Conservation (phyloP, 179 eudicot species). For the Beta corolliflora region DNA sequence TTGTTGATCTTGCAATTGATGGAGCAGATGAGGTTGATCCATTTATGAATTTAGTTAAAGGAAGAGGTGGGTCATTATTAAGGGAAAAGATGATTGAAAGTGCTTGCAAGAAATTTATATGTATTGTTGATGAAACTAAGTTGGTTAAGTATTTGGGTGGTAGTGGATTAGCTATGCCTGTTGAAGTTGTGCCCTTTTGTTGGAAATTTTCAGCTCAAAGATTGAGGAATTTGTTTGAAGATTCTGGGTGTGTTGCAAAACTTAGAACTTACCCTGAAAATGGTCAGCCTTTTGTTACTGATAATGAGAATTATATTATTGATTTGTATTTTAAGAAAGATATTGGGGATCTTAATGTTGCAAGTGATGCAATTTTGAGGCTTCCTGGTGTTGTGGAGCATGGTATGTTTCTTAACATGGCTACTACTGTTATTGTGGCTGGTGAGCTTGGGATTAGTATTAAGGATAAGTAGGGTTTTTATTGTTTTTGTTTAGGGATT, state of each 20-base stretch:
- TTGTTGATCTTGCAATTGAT: conserved; percentile 46
- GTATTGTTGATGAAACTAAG: conserved; percentile 45
- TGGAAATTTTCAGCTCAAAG: conserved; percentile 43
- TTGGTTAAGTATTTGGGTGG: conserved; percentile 43
- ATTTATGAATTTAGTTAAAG: conserved; percentile 39
- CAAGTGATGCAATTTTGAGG: conserved; percentile 76
- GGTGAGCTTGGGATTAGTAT: conserved; percentile 71
- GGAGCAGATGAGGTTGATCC: conserved; percentile 46
- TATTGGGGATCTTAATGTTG: conserved; percentile 71
- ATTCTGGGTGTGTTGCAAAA: conserved; percentile 37
- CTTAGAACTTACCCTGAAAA: conserved; percentile 28
- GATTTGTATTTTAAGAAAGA: conserved; percentile 79
- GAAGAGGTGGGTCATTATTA: conserved; percentile 44
- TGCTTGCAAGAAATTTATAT: conserved; percentile 40
- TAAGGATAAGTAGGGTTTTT: conserved; percentile 51
- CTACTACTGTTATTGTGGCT: conserved; percentile 80
- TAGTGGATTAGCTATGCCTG: conserved; percentile 46
- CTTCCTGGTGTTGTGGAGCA: conserved; percentile 88
- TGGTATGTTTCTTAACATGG: conserved; percentile 90
- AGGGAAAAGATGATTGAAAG: conserved; percentile 46
- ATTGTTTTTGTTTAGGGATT: background rate
- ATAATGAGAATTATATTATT: conserved; percentile 71
- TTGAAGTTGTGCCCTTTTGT: conserved; percentile 46
- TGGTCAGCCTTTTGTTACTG: conserved; percentile 50
- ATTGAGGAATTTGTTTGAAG: conserved; percentile 31